Base-by-base conservation (phyloP, 805 yeast genomes). In the Monosporozyma unispora region DNA sequence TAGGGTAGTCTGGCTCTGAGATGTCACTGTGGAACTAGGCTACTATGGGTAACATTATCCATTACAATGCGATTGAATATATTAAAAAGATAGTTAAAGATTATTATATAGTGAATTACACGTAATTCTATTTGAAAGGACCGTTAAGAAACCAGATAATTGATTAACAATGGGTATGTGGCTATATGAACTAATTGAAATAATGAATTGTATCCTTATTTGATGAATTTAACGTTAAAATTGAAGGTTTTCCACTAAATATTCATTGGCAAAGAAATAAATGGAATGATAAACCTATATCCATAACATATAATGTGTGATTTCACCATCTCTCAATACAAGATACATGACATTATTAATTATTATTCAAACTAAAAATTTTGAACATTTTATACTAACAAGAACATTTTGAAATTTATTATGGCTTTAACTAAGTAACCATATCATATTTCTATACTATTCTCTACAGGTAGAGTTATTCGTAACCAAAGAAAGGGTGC, bases 401-500 rank as follows among this genome's bases (percentile, higher is more conserved):
- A 25, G 8, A 5, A 5, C 27, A 25, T 5, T n/a, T n/a, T n/a
- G n/a, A n/a, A n/a, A n/a, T n/a, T n/a, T n/a, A n/a, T n/a, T n/a
- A n/a, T n/a, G n/a, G n/a, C n/a, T n/a, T n/a, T n/a, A n/a, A n/a
- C n/a, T n/a, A n/a, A n/a, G n/a, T n/a, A n/a, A n/a, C n/a, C n/a
- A n/a, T n/a, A n/a, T n/a, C n/a, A n/a, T 14, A 28, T 28, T 27
- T 28, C 33, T 10, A 28, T 6, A 18, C 23, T 18, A 18, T 39
- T 39, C 10, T 21, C 9, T 39, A 39, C 16, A 39, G 96, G 96
- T 87, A 88, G 98, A 85, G 99, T 93, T 80, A 93, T 93, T 82
- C 95, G 99, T 82, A 93, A 93, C 85, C 99, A 93, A 85, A 90
- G 99, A 89, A 93, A 93, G 82, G 98, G 98, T 86, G 96, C 96